Conservation (phyloP, 2,329 filamentous ascomycete genomes). For the Penicillium sp. region DNA sequence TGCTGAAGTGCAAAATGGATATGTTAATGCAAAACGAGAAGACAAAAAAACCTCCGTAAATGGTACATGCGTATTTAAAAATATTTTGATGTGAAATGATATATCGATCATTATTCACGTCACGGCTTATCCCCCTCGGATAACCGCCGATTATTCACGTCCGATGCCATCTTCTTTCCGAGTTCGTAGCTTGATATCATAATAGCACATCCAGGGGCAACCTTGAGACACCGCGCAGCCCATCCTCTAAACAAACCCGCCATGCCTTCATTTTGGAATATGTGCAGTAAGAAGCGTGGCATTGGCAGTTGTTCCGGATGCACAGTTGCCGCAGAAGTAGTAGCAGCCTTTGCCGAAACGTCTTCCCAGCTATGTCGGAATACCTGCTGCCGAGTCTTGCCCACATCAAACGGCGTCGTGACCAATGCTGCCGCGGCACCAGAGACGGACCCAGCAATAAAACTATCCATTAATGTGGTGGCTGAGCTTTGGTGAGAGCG, state of each 20-base stretch:
- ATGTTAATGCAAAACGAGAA: neutral
- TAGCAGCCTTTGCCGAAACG: slow-evolving; percentile 17
- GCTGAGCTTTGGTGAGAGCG: slow-evolving; percentile 65
- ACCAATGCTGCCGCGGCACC: slow-evolving; percentile 81
- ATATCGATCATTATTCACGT: too few relatives aligned
- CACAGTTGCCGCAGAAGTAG: slow-evolving; percentile 22
- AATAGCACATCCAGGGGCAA: slow-evolving; percentile 93
- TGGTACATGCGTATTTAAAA: neutral
- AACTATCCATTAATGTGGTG: slow-evolving; percentile 82
- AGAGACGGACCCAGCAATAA: slow-evolving; percentile 76
- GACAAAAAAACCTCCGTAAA: neutral
- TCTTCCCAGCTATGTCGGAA: slow-evolving; percentile 57
- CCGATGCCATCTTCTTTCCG: slow-evolving; percentile 80
- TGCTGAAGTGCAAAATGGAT: neutral
- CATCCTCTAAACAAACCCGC: slow-evolving; percentile 84
- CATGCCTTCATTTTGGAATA: slow-evolving; percentile 79
- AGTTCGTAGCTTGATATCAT: slow-evolving; percentile 99
- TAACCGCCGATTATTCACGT: slow-evolving; percentile 59
- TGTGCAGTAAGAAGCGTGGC: slow-evolving; percentile 80
- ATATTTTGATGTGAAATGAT: neutral
- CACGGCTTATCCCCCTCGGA: slow-evolving; percentile 12
- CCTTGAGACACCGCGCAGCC: slow-evolving; percentile 87
- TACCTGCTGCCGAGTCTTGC: slow-evolving; percentile 91
- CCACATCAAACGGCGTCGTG: slow-evolving; percentile 95
- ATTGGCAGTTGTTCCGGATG: slow-evolving; percentile 73